phyloP scores from a whole-genome alignment of 495 filamentous ascomycete species.

The Aspergillus hancockii region DNA sequence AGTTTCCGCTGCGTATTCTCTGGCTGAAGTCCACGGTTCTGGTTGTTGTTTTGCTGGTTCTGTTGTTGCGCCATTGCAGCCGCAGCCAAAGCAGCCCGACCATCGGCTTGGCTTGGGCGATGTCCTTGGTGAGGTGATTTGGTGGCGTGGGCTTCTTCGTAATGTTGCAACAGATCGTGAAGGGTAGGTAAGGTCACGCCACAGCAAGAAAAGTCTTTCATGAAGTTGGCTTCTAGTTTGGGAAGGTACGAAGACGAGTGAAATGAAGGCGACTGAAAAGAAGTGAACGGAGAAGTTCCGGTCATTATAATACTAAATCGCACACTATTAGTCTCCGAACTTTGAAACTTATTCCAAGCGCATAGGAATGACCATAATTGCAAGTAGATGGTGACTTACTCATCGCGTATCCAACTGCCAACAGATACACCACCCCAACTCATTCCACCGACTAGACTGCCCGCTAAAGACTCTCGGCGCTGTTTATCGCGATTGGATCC shows the following conservation, averaged over 20 bases:
- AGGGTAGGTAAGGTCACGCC: slow-evolving; percentile 81
- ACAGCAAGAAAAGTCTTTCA: slow-evolving; percentile 95
- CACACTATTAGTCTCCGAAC: slow-evolving; percentile 29
- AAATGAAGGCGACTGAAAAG: slow-evolving; percentile 87
- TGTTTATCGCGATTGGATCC: slow-evolving; percentile 71
- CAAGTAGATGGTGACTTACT: slow-evolving; percentile 68
- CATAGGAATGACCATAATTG: background rate
- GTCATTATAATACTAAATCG: slow-evolving; percentile 84
- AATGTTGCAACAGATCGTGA: slow-evolving; percentile 94
- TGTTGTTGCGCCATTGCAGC: slow-evolving; percentile 57
- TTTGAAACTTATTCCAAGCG: background rate
- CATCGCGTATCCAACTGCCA: slow-evolving; percentile 94
- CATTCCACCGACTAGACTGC: slow-evolving; percentile 90
- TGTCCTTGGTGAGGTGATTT: slow-evolving; percentile 60
- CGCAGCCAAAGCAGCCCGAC: slow-evolving; percentile 58
- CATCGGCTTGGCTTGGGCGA: slow-evolving; percentile 54
- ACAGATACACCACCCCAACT: slow-evolving; percentile 97
- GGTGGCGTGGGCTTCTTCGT: slow-evolving; percentile 87
- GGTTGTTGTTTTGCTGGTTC: slow-evolving; percentile 50
- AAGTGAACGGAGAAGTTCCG: slow-evolving; percentile 87
- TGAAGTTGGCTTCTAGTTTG: slow-evolving; percentile 95
- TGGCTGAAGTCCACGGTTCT: slow-evolving; percentile 40
- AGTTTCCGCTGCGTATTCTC: slow-evolving; percentile 47
- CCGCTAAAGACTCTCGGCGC: slow-evolving; percentile 81
- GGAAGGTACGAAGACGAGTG: slow-evolving; percentile 98